Conservation (phyloP, 768 basidiomycete species). For the Mycena venus region DNA sequence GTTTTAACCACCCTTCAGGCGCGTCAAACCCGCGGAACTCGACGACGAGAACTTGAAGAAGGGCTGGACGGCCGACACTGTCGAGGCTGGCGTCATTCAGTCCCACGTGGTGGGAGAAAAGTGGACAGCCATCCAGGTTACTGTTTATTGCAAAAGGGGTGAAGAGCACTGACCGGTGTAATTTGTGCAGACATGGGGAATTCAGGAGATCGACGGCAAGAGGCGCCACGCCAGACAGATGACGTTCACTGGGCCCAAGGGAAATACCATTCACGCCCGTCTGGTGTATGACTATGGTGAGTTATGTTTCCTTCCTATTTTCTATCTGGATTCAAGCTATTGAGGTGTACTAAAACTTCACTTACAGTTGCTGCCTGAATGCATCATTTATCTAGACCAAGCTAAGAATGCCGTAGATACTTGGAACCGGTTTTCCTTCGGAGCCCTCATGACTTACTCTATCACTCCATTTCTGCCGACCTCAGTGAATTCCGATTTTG, state of each 20-base stretch:
- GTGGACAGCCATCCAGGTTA: constrained; percentile 40
- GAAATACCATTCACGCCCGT: constrained; percentile 1
- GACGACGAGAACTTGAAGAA: constrained; percentile 9
- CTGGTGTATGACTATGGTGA: constrained; percentile 19
- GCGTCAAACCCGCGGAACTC: not conserved
- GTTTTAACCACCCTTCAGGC: not conserved
- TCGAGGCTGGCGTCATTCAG: constrained; percentile 1
- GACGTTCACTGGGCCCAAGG: constrained; percentile 16
- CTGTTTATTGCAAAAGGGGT: not conserved
- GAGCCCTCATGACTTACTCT: no score
- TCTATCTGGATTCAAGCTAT: no score
- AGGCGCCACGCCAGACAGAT: constrained; percentile 7
- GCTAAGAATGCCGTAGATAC: no score
- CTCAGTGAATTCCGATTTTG: no score
- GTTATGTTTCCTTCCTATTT: no score
- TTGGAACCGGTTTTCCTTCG: no score
- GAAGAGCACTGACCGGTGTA: not conserved
- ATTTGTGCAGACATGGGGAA: constrained; percentile 36
- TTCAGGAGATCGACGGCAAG: constrained; percentile 22
- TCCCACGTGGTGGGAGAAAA: constrained; percentile 49
- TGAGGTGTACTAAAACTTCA: no score
- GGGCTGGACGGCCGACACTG: constrained; percentile 3
- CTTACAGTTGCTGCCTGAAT: no score
- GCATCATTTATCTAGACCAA: no score
- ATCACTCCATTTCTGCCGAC: no score